Evolutionary conservation across 73 alveolate genomes (phyloP), one percentile per base, ranked within the genome.

Genomic region (Symbiodinium pilosum): DNA sequence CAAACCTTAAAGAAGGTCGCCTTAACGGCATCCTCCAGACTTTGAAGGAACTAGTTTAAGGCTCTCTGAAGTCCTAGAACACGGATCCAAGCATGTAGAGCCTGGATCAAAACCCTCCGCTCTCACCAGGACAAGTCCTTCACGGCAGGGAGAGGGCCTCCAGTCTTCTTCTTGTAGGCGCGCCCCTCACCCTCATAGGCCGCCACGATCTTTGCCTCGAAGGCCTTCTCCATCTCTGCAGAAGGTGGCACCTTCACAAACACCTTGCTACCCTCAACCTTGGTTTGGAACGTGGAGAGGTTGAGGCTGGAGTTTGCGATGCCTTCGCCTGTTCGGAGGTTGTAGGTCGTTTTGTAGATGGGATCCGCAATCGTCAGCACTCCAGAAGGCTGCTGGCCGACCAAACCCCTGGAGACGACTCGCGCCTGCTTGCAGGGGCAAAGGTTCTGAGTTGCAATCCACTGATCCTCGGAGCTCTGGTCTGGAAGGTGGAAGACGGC

Each of bases 371-470:
- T 5, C 8, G 93, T 86, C 36, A 86, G 4, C 18, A 56, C 69
- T 4, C 94, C 94, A 51, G n/a, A 34, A 39, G 52, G 59, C 20
- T 26, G 94, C 84, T 14, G 54, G 24, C 94, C 94, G 21, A 86
- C 94, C 51, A 86, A n/a, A 24, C 94, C 94, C 8, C 94, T 28
- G 84, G 94, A 47, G 42, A 86, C n/a, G 40, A 51, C 54, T 18
- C 94, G 43, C 40, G 40, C 83, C 36, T 86, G 94, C 94, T 51
- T 86, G 94, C 26, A n/a, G 14, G 94, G 94, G 84, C 94, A 86
- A 30, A 44, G 83, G 83, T 86, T 86, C 94, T 86, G 94, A 21
- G 94, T 86, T 14, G 94, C 94, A 43, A 86, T 36, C 94, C 94
- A 86, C 54, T 36, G 12, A 3, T 47, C 94, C 56, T 44, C 54